Evolutionary conservation across 371 early-diverging fungal genomes (phyloP).

Genomic region (Apophysomyces variabilis): DNA sequence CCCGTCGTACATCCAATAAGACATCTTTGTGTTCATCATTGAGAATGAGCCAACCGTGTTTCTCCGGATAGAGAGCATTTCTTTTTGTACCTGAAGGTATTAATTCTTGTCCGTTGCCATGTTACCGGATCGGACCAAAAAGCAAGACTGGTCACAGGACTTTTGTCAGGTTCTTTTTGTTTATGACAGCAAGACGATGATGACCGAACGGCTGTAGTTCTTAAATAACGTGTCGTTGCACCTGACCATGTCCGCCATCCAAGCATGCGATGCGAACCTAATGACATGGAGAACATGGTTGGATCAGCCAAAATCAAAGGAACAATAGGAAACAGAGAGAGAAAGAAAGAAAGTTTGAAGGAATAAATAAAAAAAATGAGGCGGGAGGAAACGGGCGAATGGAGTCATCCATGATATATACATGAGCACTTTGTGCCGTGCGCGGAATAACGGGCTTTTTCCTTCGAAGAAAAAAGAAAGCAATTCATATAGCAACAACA

Average conservation of each 20-base stretch:
- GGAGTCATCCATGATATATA: neutral
- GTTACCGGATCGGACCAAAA: slow-evolving; percentile 54
- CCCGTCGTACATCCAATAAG: slow-evolving; percentile 58
- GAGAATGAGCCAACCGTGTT: too few relatives aligned
- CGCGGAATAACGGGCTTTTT: slow-evolving; percentile 4
- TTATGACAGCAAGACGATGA: slow-evolving; percentile 16
- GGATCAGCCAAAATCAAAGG: too few relatives aligned
- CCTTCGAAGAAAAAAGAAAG: neutral
- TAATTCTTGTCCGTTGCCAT: slow-evolving; percentile 53
- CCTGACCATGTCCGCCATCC: neutral
- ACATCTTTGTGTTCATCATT: slow-evolving; percentile 31
- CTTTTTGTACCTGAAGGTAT: slow-evolving; percentile 44
- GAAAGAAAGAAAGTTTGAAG: neutral
- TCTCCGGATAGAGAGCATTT: neutral
- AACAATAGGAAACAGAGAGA: neutral
- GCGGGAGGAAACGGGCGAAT: neutral
- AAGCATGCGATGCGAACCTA: neutral
- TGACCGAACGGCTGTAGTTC: neutral
- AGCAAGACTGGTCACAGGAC: slow-evolving; percentile 13
- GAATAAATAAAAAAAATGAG: neutral
- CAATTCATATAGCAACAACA: neutral
- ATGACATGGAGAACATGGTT: neutral
- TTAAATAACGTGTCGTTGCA: slow-evolving; percentile 2
- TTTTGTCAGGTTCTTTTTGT: slow-evolving; percentile 10
- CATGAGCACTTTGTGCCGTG: slow-evolving; percentile 4